Base-by-base conservation (phyloP, 1,284 basidiomycete genomes). In the Fomes fomentarius region DNA sequence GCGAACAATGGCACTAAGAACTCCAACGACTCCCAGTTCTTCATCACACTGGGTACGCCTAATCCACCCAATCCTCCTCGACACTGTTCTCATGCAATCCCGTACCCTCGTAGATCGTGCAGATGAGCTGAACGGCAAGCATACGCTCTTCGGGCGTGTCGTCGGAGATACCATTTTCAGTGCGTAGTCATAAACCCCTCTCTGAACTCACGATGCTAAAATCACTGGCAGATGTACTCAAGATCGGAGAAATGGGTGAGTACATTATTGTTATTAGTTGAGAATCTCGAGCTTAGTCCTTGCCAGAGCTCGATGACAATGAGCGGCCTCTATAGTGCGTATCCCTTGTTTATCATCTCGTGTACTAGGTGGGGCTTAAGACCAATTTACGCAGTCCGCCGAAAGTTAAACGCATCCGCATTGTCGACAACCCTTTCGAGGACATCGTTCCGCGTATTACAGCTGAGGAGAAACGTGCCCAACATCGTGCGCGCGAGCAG, bases 381-480 rank as follows among this genome's bases (percentile, higher is more conserved):
- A 10, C 17, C 39, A 47, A 31, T 14, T 4, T 19, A 35, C 28
- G 1, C 56, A 94, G 92, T 60, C 94, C 96, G 0, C 94, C 95
- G 0, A 95, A 92, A 67, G 93, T 99, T 68, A 88, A 87, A 60
- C 83, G 81, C 1, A 79, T 96, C 34, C 83, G 87, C 15, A 92
- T 98, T 50, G 68, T 95, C 14, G 93, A 97, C 53, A 96, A 98
- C 67, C 96, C 96, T 0, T 98, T 97, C 68, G 83, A 88, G 44
- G 95, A 98, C 67, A 96, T 98, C 61, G 82, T 95, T 25, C 96
- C 96, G 1, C 87, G 96, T n/a, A 97, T 98, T 60, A 99, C 96
- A 0, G 93, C 93, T 0, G 91, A 87, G 1, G 95, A 98, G 74
- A 89, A 91, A 58, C 82, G 85, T 38, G 87, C 81, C 0, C 95